Base-by-base conservation (phyloP, 768 basidiomycete genomes). In the Gloeostereum incarnatum region DNA sequence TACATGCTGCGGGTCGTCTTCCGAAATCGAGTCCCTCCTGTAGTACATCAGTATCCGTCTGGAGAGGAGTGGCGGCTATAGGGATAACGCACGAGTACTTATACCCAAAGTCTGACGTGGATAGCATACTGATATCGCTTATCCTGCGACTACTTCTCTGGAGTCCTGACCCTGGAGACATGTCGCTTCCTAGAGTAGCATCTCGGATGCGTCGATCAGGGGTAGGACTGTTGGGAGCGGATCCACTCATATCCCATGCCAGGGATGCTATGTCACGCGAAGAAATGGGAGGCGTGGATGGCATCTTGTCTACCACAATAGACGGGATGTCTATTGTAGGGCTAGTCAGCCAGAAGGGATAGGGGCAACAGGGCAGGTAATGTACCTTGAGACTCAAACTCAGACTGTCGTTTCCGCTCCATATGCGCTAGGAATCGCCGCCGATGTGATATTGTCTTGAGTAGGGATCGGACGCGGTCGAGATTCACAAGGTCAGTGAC, bases 401-500 rank as follows among this genome's bases (percentile, higher is more conserved):
- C 57, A 8, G 58, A 53, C 26, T 55, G 48, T 35, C 49, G 52
- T 22, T 58, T 60, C 38, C 65, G 54, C 43, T 78, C 73, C 36
- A 68, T 59, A 40, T 63, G 45, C 1, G 63, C 70, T 31, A 86
- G 51, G 60, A 81, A 90, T 39, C 75, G 68, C 27, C 82, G 70
- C 4, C 89, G 78, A 45, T 71, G 72, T 5, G 78, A 74, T 31
- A 90, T 82, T 39, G 81, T 83, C 41, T 71, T 69, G n/a, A 96
- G 60, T 35, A 91, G 55, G 0, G 88, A 90, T 29, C 78, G 73
- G 9, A 93, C 86, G 35, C 80, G 75, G 57, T 94, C 92, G 31
- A 93, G 58, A 51, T 88, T 85, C 27, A 93, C 83, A 6, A 88
- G 68, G 49, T 89, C 88, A 0, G 75, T 78, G 6, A 97, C 88